These are phyloP conservation scores for Theobroma grandiflorum DNA, from an alignment of 441 rosid genomes.

Conservation along the genomic window DNA sequence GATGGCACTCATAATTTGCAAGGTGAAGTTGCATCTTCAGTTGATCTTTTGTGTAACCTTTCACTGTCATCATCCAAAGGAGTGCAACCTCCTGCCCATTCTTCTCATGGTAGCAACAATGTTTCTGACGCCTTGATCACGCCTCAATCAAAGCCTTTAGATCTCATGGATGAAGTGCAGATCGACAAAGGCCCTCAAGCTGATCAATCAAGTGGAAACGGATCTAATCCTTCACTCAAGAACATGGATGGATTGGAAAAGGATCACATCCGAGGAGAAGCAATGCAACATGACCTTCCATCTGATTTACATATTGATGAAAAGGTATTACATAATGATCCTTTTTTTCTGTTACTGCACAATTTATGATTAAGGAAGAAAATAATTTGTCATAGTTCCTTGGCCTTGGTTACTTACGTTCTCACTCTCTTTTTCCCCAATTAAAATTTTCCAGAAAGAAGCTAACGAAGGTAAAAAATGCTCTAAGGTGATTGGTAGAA, in stretches of 20 bases:
- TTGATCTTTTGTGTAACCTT: slow-evolving; percentile 39
- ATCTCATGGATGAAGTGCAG: slow-evolving; percentile 26
- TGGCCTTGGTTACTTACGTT: neutral
- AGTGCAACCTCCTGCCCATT: slow-evolving; percentile 23
- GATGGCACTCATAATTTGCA: slow-evolving; percentile 19
- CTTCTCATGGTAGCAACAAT: slow-evolving; percentile 24
- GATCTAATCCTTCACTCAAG: slow-evolving; percentile 23
- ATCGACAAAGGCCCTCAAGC: slow-evolving; percentile 26
- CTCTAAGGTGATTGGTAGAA: slow-evolving; percentile 32
- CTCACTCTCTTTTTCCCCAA: neutral
- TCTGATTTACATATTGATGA: slow-evolving; percentile 32
- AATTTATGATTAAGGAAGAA: neutral
- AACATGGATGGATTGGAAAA: slow-evolving; percentile 19
- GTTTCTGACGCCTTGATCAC: slow-evolving; percentile 25
- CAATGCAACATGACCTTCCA: slow-evolving; percentile 20
- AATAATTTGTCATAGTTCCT: neutral
- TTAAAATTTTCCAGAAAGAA: slow-evolving; percentile 21
- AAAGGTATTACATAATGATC: slow-evolving; percentile 30
- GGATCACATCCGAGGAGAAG: slow-evolving; percentile 29
- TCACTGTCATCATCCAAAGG: slow-evolving; percentile 36
- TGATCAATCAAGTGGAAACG: slow-evolving; percentile 28
- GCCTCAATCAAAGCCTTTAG: slow-evolving; percentile 26
- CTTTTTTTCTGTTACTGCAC: neutral
- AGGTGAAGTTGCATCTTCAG: slow-evolving; percentile 31
- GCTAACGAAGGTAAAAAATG: slow-evolving; percentile 26